Base-by-base conservation (phyloP, 148 eudicot species). In the Chenopodium album region DNA sequence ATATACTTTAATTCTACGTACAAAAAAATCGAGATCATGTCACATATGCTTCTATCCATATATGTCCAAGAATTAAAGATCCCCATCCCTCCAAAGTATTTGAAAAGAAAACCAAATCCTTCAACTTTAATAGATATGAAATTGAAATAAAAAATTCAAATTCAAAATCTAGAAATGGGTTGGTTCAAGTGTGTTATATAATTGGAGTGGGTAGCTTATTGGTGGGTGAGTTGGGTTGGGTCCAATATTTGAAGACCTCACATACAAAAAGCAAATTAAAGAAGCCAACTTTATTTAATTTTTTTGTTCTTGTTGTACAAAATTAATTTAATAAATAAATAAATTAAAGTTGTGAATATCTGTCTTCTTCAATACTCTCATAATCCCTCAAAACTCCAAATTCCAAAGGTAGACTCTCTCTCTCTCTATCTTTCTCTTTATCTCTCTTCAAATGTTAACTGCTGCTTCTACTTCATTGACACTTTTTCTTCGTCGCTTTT, bases 151-250 rank as follows among this genome's bases (percentile, higher is more conserved):
- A 62, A 64, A 63, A 3, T 76, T 77, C 70, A 77, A 77, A 77
- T 77, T 78, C 73, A 78, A 78, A 78, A 47, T 50, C 28, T 48
- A 52, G 63, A 52, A 74, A 50, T 74, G 77, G 77, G 34, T 74
- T 74, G 17, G 77, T 74, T 73, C 41, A 74, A 46, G 63, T 74
- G 62, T 23, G 23, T 81, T 28, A 50, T 77, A 29, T 71, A 13
- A 44, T 71, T 71, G 76, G 72, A 71, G 85, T 82, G 77, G 85
- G 76, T 76, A 63, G 63, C 59, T 79, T 75, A 56, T 81, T 50
- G 63, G 78, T 75, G 60, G 20, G 22, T 62, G 66, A 62, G 26
- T 76, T 34, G 65, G 76, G 26, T 77, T 17, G 76, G 80, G 68
- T 56, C 73, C 50, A 73, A 59, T 4, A 60, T 71, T 77, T 82